Evolutionary conservation across 352 stramenopile species (phyloP), one percentile per base, ranked within the genome.

Genomic region (Phytophthora sp.): DNA sequence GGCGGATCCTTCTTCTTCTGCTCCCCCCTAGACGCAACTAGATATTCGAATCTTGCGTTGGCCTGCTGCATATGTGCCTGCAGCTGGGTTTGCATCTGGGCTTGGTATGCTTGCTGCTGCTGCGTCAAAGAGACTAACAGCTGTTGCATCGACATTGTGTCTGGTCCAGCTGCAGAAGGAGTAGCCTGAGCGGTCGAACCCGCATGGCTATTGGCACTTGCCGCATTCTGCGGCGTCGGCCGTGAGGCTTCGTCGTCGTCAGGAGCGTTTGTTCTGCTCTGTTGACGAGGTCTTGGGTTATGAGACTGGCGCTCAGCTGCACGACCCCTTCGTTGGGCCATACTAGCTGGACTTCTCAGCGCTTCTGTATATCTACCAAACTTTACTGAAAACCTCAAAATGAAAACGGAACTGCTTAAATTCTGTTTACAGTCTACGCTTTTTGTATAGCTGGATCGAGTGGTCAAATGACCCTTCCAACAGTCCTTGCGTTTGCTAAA

Each of bases 11-110:
- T n/a, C n/a, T n/a, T n/a, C n/a, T n/a, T n/a, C n/a, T n/a, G n/a
- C n/a, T n/a, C n/a, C n/a, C n/a, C n/a, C n/a, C n/a, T n/a, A n/a
- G n/a, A n/a, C n/a, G n/a, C 42, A 15, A 55, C 26, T 6, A 62
- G 32, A 55, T 41, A 54, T 10, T 48, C 32, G 13, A 49, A 49
- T 3, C 54, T 15, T 15, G 39, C 54, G 17, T 62, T 62, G n/a
- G 54, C 44, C n/a, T 55, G 54, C 18, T 62, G 54, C 54, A 55
- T 62, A 27, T 54, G 44, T 2, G 54, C 43, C 54, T 62, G 53
- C 15, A 54, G 31, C 31, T 54, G 35, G 2, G 49, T 26, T 50
- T 58, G 21, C 8, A 62, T 41, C 15, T 54, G 46, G 20, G 46
- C 46, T 58, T 58, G 56, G 46, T 53, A 53, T n/a, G 45, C 28